A percentile compares a stretch with the other conserved stretches of the same genome.
Conservation (phyloP, 2,329 filamentous ascomycete species). For the Ophiostoma angusticollis region DNA sequence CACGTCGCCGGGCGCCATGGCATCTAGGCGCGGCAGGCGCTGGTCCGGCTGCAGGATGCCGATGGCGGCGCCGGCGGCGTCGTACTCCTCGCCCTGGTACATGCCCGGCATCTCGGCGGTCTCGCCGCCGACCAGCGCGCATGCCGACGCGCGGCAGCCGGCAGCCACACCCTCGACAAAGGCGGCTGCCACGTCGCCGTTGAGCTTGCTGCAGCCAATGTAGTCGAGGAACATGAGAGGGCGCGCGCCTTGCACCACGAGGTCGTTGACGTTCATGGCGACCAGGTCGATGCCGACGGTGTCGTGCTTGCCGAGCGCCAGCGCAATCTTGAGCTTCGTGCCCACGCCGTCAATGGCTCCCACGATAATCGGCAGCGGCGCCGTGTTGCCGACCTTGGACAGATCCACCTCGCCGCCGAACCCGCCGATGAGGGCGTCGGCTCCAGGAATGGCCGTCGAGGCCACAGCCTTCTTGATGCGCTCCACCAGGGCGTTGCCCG, state of each 20-base stretch:
- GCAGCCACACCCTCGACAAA: constrained; percentile 86
- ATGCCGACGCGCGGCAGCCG: constrained; percentile 73
- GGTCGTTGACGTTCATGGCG: constrained; percentile 97
- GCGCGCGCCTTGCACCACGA: constrained; percentile 89
- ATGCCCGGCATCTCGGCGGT: constrained; percentile 98
- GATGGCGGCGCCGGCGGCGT: constrained; percentile 80
- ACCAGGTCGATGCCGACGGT: constrained; percentile 95
- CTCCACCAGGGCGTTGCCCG: constrained; percentile 83
- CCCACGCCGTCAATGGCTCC: constrained; percentile 92
- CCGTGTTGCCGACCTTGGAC: constrained; percentile 56
- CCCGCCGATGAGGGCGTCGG: constrained; percentile 86
- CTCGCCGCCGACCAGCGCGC: constrained; percentile 90
- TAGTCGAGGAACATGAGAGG: constrained; percentile 96
- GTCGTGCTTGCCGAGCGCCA: constrained; percentile 77
- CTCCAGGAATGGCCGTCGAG: constrained; percentile 71
- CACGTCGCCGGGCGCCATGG: constrained; percentile 73
- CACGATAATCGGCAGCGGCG: constrained; percentile 72
- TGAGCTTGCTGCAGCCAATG: constrained; percentile 83
- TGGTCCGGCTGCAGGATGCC: constrained; percentile 61
- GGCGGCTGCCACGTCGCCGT: constrained; percentile 62
- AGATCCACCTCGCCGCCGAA: constrained; percentile 86
- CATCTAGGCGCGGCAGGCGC: constrained; percentile 61
- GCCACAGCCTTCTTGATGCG: constrained; percentile 84
- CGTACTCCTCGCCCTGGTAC: constrained; percentile 80
- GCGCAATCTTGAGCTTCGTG: constrained; percentile 93